Base-by-base conservation (phyloP, 768 basidiomycete genomes). In the Amanita inopinata region DNA sequence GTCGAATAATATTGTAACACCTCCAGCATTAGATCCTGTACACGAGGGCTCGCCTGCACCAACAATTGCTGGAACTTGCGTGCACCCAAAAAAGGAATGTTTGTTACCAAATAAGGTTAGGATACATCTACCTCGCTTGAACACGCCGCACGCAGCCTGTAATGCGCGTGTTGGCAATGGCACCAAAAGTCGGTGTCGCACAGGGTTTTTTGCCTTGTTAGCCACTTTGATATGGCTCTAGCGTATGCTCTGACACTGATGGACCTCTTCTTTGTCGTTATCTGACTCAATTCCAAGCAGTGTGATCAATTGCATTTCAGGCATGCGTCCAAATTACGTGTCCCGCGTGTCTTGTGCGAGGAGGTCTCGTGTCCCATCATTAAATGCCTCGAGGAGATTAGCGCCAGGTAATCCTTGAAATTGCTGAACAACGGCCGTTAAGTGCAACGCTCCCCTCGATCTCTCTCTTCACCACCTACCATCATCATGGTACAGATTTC, bases 401-500 rank as follows among this genome's bases (percentile, higher is more conserved):
- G 27, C 33, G 35, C 43, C 33, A 17, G 43, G 34, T 34, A 44
- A 19, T 15, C 34, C 43, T 34, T 44, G 43, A 31, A 37, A 44
- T 31, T 44, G 43, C 22, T 24, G 34, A 33, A 42, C 34, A 33
- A 44, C 19, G 22, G 27, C 33, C n/a, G 27, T 23, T n/a, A 14
- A 7, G 33, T 30, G 8, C 11, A 28, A 11, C 35, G 5, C 24
- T 43, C 27, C 34, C 12, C 12, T 36, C 35, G 24, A 15, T 27
- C 19, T 36, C 25, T 27, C 17, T 31, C 23, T 44, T 23, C 28
- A 34, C 25, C 38, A 9, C 35, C 22, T 18, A 44, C 41, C 24
- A 24, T 30, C 19, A 44, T 25, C 18, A 44, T 44, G 43, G 43
- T 44, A 14, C 43, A 44, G 35, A 37, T 44, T 44, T 20, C 9